Evolutionary conservation across 805 yeast genomes (phyloP).

Genomic region (Dipodascus albidus): DNA sequence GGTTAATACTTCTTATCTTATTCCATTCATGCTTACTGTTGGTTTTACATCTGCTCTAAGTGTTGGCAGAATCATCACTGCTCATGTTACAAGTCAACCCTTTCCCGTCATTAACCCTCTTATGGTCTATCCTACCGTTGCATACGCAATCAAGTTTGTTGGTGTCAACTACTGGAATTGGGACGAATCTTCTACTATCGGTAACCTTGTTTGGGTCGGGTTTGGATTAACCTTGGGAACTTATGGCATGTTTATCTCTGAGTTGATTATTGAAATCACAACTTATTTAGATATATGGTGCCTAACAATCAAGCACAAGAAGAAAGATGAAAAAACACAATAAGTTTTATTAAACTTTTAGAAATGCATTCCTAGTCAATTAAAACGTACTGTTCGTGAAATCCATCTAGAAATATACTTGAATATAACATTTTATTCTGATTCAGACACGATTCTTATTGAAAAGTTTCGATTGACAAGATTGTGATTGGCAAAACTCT

Average conservation of each 20-base stretch:
- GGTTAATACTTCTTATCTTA: slow-evolving; percentile 9
- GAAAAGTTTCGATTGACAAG: too few species aligned
- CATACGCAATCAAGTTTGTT: slow-evolving; percentile 19
- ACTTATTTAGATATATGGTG: slow-evolving; percentile 74
- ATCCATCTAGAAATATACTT: too few species aligned
- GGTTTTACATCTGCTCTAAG: slow-evolving; percentile 70
- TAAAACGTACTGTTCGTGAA: too few species aligned
- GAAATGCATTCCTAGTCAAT: too few species aligned
- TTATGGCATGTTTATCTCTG: slow-evolving; percentile 63
- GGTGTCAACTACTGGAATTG: slow-evolving; percentile 12
- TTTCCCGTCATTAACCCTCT: slow-evolving; percentile 62
- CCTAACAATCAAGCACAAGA: slow-evolving; percentile 51
- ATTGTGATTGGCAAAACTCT: too few species aligned
- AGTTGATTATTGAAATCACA: slow-evolving; percentile 72
- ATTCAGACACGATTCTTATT: too few species aligned
- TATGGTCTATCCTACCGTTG: slow-evolving; percentile 41
- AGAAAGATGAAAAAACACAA: slow-evolving; percentile 3
- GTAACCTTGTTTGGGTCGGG: slow-evolving; percentile 53
- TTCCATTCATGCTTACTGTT: slow-evolving; percentile 55
- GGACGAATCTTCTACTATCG: slow-evolving; percentile 32
- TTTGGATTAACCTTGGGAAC: slow-evolving; percentile 62
- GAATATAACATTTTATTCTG: too few species aligned
- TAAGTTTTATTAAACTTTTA: too few species aligned
- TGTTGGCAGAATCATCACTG: slow-evolving; percentile 85
- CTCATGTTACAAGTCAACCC: slow-evolving; percentile 67